Conservation (phyloP, 805 yeast species). For the Kuraishia floccosa region DNA sequence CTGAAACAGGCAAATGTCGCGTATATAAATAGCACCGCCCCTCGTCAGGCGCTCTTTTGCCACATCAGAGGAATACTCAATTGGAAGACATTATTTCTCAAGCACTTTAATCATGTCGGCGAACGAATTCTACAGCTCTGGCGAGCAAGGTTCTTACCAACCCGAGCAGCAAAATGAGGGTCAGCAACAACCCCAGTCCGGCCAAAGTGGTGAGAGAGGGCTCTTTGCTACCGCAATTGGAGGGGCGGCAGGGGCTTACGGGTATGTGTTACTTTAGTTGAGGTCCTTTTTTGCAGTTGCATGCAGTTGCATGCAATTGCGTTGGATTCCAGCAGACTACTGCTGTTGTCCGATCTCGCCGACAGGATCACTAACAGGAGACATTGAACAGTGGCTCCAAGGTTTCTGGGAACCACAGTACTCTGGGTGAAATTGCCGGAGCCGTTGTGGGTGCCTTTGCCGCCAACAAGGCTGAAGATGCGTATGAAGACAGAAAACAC, state of each 20-base stretch:
- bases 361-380: neutral
- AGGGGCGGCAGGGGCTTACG: conserved; percentile 42
- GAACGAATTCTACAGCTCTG: conserved; percentile 41
- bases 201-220: conserved; percentile 26
- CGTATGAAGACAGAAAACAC: conserved; percentile 14
- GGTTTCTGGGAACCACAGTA: conserved; percentile 26
- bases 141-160: conserved; percentile 24
- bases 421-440: conserved; percentile 36
- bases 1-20: too few relatives aligned
- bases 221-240: conserved; percentile 32
- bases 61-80: too few relatives aligned
- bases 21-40: neutral
- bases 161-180: conserved; percentile 17
- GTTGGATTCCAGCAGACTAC: too few relatives aligned
- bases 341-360: too few relatives aligned
- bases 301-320: too few relatives aligned
- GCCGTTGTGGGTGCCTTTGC: conserved; percentile 43
- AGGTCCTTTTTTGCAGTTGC: too few relatives aligned
- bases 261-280: too few relatives aligned
- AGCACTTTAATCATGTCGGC: conserved; percentile 43
- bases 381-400: conserved; percentile 40
- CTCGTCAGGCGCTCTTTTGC: neutral
- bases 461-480: conserved; percentile 37
- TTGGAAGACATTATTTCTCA: too few relatives aligned
- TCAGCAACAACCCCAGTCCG: conserved; percentile 16